Evolutionary conservation across 1,284 basidiomycete genomes (phyloP), one percentile per base, ranked within the genome.

Genomic region (Megacollybia platyphylla): DNA sequence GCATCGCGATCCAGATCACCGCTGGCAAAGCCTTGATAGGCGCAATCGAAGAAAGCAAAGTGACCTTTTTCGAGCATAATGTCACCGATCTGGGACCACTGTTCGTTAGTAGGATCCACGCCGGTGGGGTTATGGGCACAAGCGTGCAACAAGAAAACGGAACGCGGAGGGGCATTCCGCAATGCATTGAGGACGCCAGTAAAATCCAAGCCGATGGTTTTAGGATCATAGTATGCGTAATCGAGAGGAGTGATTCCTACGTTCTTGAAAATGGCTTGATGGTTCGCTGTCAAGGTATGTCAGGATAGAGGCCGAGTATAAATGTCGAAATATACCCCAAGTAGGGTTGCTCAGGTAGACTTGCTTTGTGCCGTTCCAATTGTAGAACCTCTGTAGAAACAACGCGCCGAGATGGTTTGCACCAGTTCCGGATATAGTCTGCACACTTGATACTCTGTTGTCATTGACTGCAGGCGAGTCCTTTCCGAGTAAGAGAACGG

Each of bases 41-140:
- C 92, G 56, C 83, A 87, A 65, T 97, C 93, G 60, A 97, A 92
- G 67, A 96, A 93, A 37, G 85, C 86, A 60, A 80, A 93, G 60
- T 93, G 91, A 13, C 74, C 70, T 64, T 85, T 87, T 42, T 70
- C 63, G 36, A 81, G 58, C 59, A 97, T 81, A 42, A 84, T 67
- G 36, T 84, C 73, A 41, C 83, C 85, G 52, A 97, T 76, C 49
- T 73, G 61, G 50, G 76, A 68, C 94, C 94, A 98, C 58, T 98
- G 87, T 49, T 87, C 85, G 40, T 66, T 63, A 20, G 88, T 93
- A 27, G 93, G 88, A 63, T 98, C 94, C 6, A 96, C 89, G 2
- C 94, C 92, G 0, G 93, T 97, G 3, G 94, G 94, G 56, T 94
- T 93, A 60, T 94, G 93, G 34, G 94, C 94, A 59, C 92, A 93